Conservation (phyloP, 306 rosid genomes). For the Acacia melanoxylon region DNA sequence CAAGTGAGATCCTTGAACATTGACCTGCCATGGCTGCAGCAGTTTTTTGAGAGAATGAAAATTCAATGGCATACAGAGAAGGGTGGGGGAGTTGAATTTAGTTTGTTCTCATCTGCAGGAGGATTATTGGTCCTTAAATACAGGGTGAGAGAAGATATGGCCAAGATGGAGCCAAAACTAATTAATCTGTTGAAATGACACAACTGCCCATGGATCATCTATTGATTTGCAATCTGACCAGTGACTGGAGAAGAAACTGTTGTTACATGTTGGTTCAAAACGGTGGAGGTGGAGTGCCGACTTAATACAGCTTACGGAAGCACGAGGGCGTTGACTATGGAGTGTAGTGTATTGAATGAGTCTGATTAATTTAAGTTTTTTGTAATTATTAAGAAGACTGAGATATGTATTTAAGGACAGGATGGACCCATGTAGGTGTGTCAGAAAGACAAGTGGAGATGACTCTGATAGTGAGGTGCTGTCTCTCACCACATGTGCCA, state of each 20-base stretch:
- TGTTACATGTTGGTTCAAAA: not conserved
- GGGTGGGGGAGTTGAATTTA: constrained; percentile 33
- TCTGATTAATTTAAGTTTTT: constrained; percentile 26
- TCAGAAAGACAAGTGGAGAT: constrained; percentile 30
- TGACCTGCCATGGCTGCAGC: constrained; percentile 50
- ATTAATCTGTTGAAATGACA: constrained; percentile 46
- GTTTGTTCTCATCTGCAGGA: constrained; percentile 36
- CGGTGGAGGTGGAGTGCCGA: constrained; percentile 40
- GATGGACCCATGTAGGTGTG: constrained; percentile 19
- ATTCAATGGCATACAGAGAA: constrained; percentile 28
- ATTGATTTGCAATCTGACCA: constrained; percentile 24
- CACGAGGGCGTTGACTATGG: constrained; percentile 49
- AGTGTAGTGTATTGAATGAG: constrained; percentile 24
- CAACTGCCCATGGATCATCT: constrained; percentile 43
- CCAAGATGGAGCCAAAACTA: constrained; percentile 48
- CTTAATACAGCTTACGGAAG: constrained; percentile 30
- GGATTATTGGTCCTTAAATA: constrained; percentile 40
- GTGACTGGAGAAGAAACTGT: constrained; percentile 11
- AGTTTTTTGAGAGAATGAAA: constrained; percentile 18
- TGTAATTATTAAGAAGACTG: constrained; percentile 39
- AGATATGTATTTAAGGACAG: constrained; percentile 9
- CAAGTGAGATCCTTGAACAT: constrained; percentile 43
- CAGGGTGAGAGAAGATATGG: constrained; percentile 39
- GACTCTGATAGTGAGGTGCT: not conserved
- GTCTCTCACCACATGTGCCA: constrained; percentile 9